A percentile compares a stretch with the other conserved stretches of the same genome.
phyloP scores from a whole-genome alignment of 768 basidiomycete genomes.

The Pluteus cervinus region DNA sequence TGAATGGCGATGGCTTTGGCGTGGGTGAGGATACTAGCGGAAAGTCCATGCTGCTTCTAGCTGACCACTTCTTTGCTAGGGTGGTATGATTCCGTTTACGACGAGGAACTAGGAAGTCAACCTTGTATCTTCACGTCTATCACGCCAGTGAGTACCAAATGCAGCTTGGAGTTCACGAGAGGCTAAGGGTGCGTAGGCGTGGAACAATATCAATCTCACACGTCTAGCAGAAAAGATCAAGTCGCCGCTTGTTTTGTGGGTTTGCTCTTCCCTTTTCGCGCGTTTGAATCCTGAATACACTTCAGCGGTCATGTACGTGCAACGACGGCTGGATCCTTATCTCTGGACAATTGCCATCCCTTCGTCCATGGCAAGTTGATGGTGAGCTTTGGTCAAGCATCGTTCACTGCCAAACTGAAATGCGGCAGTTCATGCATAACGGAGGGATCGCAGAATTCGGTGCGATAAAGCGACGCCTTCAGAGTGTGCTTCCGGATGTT shows the following conservation, averaged over 20 bases:
- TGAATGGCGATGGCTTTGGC: conserved; percentile 95
- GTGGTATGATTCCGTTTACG: conserved; percentile 89
- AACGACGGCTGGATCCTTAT: conserved; percentile 88
- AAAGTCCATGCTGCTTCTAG: not conserved
- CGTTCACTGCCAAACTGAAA: conserved; percentile 4
- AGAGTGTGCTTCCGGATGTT: conserved; percentile 70
- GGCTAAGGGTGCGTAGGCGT: conserved; percentile 76
- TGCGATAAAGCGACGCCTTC: conserved; percentile 75
- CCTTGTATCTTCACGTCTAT: conserved; percentile 97
- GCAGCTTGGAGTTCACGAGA: too few species aligned
- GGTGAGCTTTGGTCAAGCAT: conserved; percentile 39
- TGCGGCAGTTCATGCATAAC: conserved; percentile 88
- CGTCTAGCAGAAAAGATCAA: conserved; percentile 96
- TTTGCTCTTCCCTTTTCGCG: conserved; percentile 8
- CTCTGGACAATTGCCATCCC: conserved; percentile 92
- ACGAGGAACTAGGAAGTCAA: conserved; percentile 77
- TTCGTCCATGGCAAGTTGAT: conserved; percentile 90
- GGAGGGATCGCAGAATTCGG: conserved; percentile 86
- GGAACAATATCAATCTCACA: conserved; percentile 94
- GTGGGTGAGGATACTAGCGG: conserved; percentile 51
- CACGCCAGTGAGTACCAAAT: conserved; percentile 80
- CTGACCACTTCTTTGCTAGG: conserved; percentile 35
- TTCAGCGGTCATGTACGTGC: conserved; percentile 88
- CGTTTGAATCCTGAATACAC: conserved; percentile 5
- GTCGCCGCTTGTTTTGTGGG: conserved; percentile 90